Base-by-base conservation (phyloP, 768 basidiomycete genomes). In the Naganishia kalamii region DNA sequence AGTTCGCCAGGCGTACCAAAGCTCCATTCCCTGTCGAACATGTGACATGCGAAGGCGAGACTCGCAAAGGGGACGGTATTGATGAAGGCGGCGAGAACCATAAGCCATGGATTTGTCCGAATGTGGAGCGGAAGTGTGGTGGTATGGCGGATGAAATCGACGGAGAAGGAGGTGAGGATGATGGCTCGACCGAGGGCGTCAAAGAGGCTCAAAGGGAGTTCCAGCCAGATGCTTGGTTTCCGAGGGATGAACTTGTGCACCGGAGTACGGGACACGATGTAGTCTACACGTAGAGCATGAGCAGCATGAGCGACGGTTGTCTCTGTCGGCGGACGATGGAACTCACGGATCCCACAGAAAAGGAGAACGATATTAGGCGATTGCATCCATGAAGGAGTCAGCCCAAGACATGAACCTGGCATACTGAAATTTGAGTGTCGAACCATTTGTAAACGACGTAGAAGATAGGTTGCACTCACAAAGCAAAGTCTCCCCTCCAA, bases 131-230 rank as follows among this genome's bases (percentile, higher is more conserved):
- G 81, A 6, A 57, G 37, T 3, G 35, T 25, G 13, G 54, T 13
- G 35, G 54, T 23, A 23, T 57, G 37, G 35, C 54, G 54, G 7
- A 91, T 85, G 54, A 84, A 74, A 12, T 88, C 85, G 4, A 90
- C 86, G 40, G 90, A 85, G 68, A 90, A 82, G 69, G 84, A 84
- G 74, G 89, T 91, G 1, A 92, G 80, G 29, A 94, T 83, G 67
- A 86, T 82, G 4, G 89, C 85, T 77, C 90, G 87, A 44, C 86
- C 85, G 68, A 91, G 83, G 11, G 85, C 90, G 74, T 94, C 91
- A 5, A 91, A 69, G 47, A 90, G 63, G 1, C 89, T 80, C 12
- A 92, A 77, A 2, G 60, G 54, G 12, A 92, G 79, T 74, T 94
- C 91, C 57, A 85, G 80, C 3, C 82, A 80, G 43, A 84, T 80